A percentile compares a stretch with the other conserved stretches of the same genome.
phyloP scores from a whole-genome alignment of 2,329 filamentous ascomycete genomes.

The Pseudogymnoascus sp. region DNA sequence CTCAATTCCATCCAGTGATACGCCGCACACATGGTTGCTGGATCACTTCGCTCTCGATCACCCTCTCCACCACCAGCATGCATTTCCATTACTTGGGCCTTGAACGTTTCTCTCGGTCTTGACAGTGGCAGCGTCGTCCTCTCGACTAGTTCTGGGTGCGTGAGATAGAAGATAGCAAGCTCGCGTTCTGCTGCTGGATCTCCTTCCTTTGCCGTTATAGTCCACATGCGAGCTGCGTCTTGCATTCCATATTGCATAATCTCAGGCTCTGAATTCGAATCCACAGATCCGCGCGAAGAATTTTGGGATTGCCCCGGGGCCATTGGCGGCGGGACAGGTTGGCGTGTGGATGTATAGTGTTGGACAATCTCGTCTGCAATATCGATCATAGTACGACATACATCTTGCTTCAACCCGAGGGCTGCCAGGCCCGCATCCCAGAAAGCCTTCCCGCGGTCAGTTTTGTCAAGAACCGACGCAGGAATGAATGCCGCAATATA shows the following conservation, averaged over 20 bases:
- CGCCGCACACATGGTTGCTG: slow-evolving; percentile 84
- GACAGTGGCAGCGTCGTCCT: slow-evolving; percentile 77
- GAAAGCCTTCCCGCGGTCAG: slow-evolving; percentile 69
- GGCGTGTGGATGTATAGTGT: slow-evolving; percentile 58
- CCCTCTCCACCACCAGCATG: slow-evolving; percentile 46
- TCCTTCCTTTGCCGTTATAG: slow-evolving; percentile 89
- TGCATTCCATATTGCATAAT: slow-evolving; percentile 61
- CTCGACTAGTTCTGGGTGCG: slow-evolving; percentile 76
- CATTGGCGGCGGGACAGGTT: slow-evolving; percentile 23
- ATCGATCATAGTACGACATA: slow-evolving; percentile 63
- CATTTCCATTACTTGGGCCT: slow-evolving; percentile 73
- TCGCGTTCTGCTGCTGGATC: slow-evolving; percentile 84
- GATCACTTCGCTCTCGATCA: slow-evolving; percentile 63
- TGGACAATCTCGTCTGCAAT: slow-evolving; percentile 62
- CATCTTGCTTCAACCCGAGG: slow-evolving; percentile 80
- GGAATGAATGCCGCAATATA: slow-evolving; percentile 63
- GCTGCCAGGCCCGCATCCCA: slow-evolving; percentile 77
- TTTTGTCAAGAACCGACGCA: slow-evolving; percentile 51
- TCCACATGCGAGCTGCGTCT: slow-evolving; percentile 83
- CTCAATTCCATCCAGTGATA: slow-evolving; percentile 96
- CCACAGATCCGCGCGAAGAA: background rate
- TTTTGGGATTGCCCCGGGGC: background rate
- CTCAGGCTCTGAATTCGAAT: slow-evolving; percentile 21
- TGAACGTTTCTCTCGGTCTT: slow-evolving; percentile 82
- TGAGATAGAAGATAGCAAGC: slow-evolving; percentile 86